These are phyloP conservation scores for Scedosporium boydii DNA, from an alignment of 2,329 filamentous ascomycete species.

Conservation along the genomic window DNA sequence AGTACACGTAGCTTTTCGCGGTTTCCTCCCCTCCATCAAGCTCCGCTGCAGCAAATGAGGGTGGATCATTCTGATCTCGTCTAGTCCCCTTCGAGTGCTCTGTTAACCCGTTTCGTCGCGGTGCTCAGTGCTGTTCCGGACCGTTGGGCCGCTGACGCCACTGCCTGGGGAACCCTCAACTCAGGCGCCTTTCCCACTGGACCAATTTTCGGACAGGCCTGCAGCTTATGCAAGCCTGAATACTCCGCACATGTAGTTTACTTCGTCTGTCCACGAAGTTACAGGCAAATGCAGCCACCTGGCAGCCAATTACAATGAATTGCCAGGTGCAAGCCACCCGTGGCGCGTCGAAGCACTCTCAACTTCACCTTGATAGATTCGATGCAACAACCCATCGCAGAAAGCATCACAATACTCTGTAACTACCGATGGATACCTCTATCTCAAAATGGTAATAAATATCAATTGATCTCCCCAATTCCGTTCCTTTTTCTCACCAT, in stretches of 20 bases:
- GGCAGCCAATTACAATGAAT: background rate
- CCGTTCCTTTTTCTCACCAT: background rate
- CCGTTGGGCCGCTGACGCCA: background rate
- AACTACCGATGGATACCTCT: background rate
- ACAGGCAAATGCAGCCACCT: no score
- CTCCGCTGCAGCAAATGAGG: no score
- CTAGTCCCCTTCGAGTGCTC: background rate
- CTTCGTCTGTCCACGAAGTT: no score
- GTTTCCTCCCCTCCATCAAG: no score
- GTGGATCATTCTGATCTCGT: background rate
- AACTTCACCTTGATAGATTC: background rate
- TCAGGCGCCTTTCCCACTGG: background rate
- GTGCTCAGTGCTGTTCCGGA: background rate
- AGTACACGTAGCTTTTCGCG: background rate
- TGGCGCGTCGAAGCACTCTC: background rate
- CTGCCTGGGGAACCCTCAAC: background rate
- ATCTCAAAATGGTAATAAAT: slow-evolving; percentile 5
- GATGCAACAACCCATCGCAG: background rate
- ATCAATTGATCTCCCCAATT: no score
- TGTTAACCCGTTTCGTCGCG: no score
- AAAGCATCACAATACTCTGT: background rate
- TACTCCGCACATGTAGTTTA: no score
- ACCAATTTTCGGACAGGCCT: background rate
- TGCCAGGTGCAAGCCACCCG: background rate
- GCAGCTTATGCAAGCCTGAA: no score